Conservation (phyloP, 2,329 filamentous ascomycete genomes). For the Penicillium fuscoglaucum region DNA sequence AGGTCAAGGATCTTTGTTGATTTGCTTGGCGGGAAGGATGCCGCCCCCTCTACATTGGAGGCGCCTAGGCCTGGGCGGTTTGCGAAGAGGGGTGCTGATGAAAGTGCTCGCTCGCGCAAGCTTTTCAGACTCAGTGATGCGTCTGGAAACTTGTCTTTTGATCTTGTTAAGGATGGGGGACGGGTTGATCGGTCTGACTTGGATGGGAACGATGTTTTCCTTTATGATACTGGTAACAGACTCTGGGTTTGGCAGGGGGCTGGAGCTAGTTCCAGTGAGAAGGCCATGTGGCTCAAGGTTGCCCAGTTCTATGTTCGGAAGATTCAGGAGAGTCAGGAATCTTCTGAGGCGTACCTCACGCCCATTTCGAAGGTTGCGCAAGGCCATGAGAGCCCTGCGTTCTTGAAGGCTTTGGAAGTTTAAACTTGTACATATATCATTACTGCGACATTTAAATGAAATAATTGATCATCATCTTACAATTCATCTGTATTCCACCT, state of each 20-base stretch:
- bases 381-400: conserved; percentile 32
- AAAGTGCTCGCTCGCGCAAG: conserved; percentile 39
- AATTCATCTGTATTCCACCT: neutral
- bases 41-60: conserved; percentile 45
- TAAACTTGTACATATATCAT: conserved; percentile 13
- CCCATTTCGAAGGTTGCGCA: conserved; percentile 35
- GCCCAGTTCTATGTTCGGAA: conserved; percentile 33
- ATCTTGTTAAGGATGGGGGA: conserved; percentile 58
- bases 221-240: conserved; percentile 58
- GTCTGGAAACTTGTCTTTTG: conserved; percentile 58
- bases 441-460: neutral
- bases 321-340: conserved; percentile 25
- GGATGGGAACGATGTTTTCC: conserved; percentile 65
- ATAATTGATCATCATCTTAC: neutral
- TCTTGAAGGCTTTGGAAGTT: conserved; percentile 27
- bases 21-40: conserved; percentile 54
- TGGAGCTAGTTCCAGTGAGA: conserved; percentile 59
- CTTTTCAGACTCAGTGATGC: conserved; percentile 66
- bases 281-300: conserved; percentile 54
- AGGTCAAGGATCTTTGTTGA: conserved; percentile 54
- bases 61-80: conserved; percentile 39
- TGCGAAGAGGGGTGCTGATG: conserved; percentile 22
- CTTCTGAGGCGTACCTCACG: conserved; percentile 25
- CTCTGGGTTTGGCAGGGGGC: conserved; percentile 69
- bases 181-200: conserved; percentile 55